Conservation (phyloP, 345 rosid species). For the Eucalyptus viminalis region DNA sequence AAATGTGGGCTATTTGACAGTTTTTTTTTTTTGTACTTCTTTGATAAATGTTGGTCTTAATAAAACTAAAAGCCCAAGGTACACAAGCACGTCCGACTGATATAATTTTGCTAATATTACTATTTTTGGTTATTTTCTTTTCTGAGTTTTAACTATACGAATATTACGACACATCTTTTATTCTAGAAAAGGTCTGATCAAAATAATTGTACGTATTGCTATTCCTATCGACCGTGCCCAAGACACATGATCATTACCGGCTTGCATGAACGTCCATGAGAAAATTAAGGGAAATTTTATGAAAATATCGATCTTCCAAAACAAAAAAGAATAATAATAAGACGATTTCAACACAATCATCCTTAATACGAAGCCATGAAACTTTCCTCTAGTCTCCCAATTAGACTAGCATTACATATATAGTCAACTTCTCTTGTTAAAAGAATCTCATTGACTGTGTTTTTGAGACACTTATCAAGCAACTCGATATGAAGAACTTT, state of each 20-base stretch:
- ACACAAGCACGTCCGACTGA: background rate
- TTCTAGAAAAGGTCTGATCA: background rate
- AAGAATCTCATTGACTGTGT: background rate
- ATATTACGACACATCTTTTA: background rate
- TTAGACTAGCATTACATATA: background rate
- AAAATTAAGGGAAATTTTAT: background rate
- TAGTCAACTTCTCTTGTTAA: too few species aligned
- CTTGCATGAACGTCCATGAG: background rate
- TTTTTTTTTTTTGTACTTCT: background rate
- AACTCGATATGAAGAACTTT: background rate
- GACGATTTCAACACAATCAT: background rate
- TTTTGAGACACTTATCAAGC: background rate
- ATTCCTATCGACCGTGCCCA: background rate
- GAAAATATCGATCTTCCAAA: background rate
- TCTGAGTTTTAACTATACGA: background rate
- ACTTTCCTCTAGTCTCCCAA: background rate
- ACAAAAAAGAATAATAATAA: rapidly evolving
- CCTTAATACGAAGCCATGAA: background rate
- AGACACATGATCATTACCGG: background rate
- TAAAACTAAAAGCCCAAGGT: background rate
- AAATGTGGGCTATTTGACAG: rapidly evolving
- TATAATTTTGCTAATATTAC: background rate
- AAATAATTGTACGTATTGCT: background rate
- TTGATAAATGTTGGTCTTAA: background rate
- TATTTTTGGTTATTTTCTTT: background rate